phyloP scores from a whole-genome alignment of 192 early-diverging fungal genomes.

The Rhizoclosmatium sp. region DNA sequence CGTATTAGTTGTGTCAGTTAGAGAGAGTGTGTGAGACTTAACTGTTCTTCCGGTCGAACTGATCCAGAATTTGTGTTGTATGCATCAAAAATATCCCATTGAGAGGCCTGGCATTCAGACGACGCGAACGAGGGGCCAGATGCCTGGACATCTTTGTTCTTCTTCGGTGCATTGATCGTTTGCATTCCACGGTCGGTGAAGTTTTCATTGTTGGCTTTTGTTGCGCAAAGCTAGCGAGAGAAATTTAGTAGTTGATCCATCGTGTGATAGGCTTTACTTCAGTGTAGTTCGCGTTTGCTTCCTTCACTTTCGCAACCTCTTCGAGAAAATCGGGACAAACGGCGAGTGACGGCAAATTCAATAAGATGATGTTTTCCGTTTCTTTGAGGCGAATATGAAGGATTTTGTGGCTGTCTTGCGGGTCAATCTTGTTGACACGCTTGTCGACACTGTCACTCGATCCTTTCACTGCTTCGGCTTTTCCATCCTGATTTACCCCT shows the following conservation, averaged over 20 bases:
- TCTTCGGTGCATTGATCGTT: constrained; percentile 57
- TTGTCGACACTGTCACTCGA: background rate
- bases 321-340: constrained; percentile 56
- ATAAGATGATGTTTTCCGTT: constrained; percentile 56
- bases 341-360: constrained; percentile 52
- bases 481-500: too few relatives aligned
- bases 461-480: background rate
- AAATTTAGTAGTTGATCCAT: background rate
- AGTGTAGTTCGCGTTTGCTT: constrained; percentile 60
- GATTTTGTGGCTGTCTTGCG: constrained; percentile 25
- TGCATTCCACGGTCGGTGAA: constrained; percentile 59
- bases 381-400: constrained; percentile 56
- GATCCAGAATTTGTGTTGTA: constrained; percentile 6
- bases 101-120: constrained; percentile 53
- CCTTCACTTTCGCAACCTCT: constrained; percentile 51
- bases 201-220: constrained; percentile 60
- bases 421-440: constrained; percentile 14
- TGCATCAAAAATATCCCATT: constrained; percentile 62
- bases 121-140: constrained; percentile 43
- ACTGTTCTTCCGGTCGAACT: background rate
- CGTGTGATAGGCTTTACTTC: constrained; percentile 36
- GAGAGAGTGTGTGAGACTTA: background rate
- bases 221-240: constrained; percentile 46
- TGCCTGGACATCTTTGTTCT: constrained; percentile 66
- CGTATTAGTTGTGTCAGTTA: background rate